These are phyloP conservation scores for Thielaviopsis populi DNA, from an alignment of 2,329 filamentous ascomycete species.

Conservation along the genomic window DNA sequence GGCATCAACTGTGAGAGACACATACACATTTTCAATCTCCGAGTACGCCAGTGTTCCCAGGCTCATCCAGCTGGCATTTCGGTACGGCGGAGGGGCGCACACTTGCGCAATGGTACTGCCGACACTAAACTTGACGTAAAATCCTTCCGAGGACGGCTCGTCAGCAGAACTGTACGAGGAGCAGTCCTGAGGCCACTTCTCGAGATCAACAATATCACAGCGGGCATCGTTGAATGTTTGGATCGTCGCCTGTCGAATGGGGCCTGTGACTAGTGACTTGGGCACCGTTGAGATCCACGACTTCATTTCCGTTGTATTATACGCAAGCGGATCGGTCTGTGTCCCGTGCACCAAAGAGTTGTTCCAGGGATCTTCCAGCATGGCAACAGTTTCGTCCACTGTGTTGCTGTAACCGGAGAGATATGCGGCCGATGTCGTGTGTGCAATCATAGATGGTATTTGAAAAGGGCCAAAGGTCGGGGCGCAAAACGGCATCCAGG, in stretches of 20 bases:
- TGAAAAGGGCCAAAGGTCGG: neutral
- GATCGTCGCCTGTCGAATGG: slow-evolving; percentile 13
- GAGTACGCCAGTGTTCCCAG: slow-evolving; percentile 4
- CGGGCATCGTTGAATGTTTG: slow-evolving; percentile 1
- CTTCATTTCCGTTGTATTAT: slow-evolving; percentile 11
- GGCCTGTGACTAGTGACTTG: slow-evolving; percentile 8
- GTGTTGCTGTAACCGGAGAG: slow-evolving; percentile 13
- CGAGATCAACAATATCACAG: slow-evolving; percentile 4
- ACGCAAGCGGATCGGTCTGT: slow-evolving; percentile 5
- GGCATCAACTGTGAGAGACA: neutral
- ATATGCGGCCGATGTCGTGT: slow-evolving; percentile 13
- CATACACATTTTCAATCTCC: slow-evolving; percentile 8
- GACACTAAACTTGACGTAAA: neutral
- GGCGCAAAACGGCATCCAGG: slow-evolving; percentile 13
- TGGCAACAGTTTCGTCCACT: slow-evolving; percentile 4
- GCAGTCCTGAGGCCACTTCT: slow-evolving; percentile 9
- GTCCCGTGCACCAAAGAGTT: slow-evolving; percentile 5
- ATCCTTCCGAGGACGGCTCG: slow-evolving; percentile 6
- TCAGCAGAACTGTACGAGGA: slow-evolving; percentile 9
- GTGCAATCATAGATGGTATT: slow-evolving; percentile 11
- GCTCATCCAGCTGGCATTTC: slow-evolving; percentile 4
- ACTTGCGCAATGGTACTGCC: slow-evolving; percentile 4
- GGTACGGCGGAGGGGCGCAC: slow-evolving; percentile 10
- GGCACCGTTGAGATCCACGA: slow-evolving; percentile 13
- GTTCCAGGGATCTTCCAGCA: slow-evolving; percentile 9